A percentile compares a stretch with the other conserved stretches of the same genome.
Evolutionary conservation across 306 rosid genomes (phyloP).

Genomic region (Glycine latifolia): DNA sequence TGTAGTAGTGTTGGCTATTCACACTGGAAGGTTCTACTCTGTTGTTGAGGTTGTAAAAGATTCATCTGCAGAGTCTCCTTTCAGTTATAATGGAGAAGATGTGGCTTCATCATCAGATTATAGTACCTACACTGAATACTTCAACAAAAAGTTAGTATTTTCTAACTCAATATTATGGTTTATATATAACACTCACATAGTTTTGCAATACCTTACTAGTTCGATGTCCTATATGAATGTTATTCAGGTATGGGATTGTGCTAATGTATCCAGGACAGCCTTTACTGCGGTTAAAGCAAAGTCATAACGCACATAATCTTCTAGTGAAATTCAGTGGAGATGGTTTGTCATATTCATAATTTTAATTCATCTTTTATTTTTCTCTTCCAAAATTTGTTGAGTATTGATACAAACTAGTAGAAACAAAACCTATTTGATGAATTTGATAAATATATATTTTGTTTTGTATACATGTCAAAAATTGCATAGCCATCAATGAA

Average conservation of each 20-base stretch:
- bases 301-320: constrained; percentile 80
- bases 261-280: constrained; percentile 69
- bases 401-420: background rate
- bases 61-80: constrained; percentile 65
- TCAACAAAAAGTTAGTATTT: constrained; percentile 63
- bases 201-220: background rate
- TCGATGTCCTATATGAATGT: constrained; percentile 16
- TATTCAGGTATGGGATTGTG: constrained; percentile 63
- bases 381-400: background rate
- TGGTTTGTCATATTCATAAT: constrained; percentile 44
- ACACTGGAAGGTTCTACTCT: constrained; percentile 71
- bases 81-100: constrained; percentile 51
- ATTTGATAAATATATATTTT: background rate
- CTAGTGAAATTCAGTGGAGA: constrained; percentile 64
- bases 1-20: constrained; percentile 73
- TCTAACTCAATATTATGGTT: background rate
- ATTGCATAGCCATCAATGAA: background rate
- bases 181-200: background rate
- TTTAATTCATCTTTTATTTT: background rate
- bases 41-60: constrained; percentile 55
- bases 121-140: constrained; percentile 59
- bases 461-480: background rate
- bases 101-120: constrained; percentile 45
- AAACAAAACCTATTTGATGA: constrained; percentile 21
- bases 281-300: constrained; percentile 77